Percentiles rank a stretch among this genome's conserved stretches.
Conservation (phyloP, 2,329 filamentous ascomycete species). For the Ambrosiella cleistominuta region DNA sequence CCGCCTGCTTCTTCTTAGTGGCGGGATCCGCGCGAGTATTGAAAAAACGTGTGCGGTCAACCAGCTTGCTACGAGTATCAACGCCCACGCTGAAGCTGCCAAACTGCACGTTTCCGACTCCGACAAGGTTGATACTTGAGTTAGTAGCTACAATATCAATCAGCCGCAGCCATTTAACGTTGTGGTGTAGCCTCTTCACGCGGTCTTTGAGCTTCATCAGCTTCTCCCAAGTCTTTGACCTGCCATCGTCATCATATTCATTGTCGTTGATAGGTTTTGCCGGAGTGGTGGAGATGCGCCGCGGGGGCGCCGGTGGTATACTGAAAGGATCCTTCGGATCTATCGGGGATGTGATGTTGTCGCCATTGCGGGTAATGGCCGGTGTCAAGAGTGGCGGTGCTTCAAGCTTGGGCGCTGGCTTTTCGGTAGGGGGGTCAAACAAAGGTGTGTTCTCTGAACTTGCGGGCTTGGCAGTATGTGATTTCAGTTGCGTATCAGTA, state of each 20-base stretch:
- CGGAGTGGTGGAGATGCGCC: background rate
- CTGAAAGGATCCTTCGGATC: conserved; percentile 7
- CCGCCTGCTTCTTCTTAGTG: conserved; percentile 53
- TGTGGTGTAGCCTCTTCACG: conserved; percentile 70
- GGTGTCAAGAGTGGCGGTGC: conserved; percentile 4
- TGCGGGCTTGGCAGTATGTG: background rate
- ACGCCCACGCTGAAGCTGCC: conserved; percentile 73
- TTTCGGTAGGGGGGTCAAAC: background rate
- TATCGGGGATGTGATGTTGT: conserved; percentile 14
- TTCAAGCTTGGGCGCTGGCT: background rate
- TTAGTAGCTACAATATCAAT: conserved; percentile 77
- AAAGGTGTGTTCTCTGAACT: background rate
- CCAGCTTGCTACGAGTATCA: conserved; percentile 79
- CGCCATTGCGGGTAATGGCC: conserved; percentile 17
- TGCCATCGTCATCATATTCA: conserved; percentile 20
- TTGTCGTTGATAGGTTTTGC: conserved; percentile 9
- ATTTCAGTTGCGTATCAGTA: background rate
- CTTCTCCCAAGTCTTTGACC: conserved; percentile 63
- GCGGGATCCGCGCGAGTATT: conserved; percentile 35
- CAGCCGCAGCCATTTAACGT: conserved; percentile 75
- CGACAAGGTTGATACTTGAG: conserved; percentile 56
- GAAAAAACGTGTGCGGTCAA: conserved; percentile 78
- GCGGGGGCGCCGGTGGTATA: conserved; percentile 14
- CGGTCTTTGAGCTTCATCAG: conserved; percentile 66
- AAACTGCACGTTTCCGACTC: conserved; percentile 70